These are phyloP conservation scores for Kwoniella botswanensis DNA, from an alignment of 768 basidiomycete genomes.

Conservation along the genomic window DNA sequence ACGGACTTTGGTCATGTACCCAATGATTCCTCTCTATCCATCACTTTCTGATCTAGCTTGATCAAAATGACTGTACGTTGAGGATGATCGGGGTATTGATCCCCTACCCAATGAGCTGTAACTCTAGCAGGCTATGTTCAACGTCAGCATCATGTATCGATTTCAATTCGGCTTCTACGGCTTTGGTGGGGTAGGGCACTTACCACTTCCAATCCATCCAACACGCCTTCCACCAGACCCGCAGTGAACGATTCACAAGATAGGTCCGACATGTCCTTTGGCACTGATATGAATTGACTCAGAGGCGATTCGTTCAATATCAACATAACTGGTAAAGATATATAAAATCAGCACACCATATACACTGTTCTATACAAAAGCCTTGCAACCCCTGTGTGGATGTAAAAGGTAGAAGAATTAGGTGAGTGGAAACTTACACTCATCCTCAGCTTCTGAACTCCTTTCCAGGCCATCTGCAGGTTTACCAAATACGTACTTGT, in stretches of 20 bases:
- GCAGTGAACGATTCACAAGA: constrained; percentile 98
- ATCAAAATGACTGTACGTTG: constrained; percentile 94
- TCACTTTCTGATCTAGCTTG: constrained; percentile 88
- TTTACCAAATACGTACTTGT: constrained; percentile 90
- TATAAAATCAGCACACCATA: too few species aligned
- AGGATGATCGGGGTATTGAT: constrained; percentile 67
- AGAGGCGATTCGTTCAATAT: constrained; percentile 94
- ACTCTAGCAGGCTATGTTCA: constrained; percentile 82
- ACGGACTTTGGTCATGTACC: constrained; percentile 62
- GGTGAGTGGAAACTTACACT: constrained; percentile 66
- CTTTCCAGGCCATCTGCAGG: constrained; percentile 94
- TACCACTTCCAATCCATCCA: constrained; percentile 93
- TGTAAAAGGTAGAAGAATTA: too few species aligned
- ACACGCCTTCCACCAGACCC: constrained; percentile 93
- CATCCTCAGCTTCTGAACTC: constrained; percentile 94
- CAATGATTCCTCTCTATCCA: constrained; percentile 90
- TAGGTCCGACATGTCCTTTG: constrained; percentile 88
- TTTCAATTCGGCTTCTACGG: too few species aligned
- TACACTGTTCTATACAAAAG: too few species aligned
- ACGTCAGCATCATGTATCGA: constrained; percentile 2
- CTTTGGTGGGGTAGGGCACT: constrained; percentile 56
- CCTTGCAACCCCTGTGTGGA: too few species aligned
- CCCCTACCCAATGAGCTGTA: constrained; percentile 92
- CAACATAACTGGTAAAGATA: constrained; percentile 77
- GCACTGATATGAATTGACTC: constrained; percentile 90